These are phyloP conservation scores for Citrus trifoliata DNA, from an alignment of 345 rosid genomes.

Conservation along the genomic window DNA sequence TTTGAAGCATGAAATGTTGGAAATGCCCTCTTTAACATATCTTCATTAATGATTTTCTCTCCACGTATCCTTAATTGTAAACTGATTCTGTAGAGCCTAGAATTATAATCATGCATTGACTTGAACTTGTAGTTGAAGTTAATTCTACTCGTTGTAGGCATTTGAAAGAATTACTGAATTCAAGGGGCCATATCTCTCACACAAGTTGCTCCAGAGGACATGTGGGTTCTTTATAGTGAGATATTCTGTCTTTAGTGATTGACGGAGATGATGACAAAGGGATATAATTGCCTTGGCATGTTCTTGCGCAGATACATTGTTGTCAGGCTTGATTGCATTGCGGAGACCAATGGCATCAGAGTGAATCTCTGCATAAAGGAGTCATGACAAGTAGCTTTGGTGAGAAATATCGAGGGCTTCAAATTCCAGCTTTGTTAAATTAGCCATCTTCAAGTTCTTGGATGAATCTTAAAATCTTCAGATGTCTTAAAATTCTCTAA, in stretches of 20 bases:
- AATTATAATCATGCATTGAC: too few relatives aligned
- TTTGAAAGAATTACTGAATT: too few relatives aligned
- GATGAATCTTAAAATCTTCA: too few relatives aligned
- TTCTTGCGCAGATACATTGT: not conserved
- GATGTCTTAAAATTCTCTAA: too few relatives aligned
- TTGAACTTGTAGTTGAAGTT: too few relatives aligned
- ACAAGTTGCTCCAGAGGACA: not conserved
- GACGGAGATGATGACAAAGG: not conserved
- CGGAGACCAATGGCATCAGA: not conserved
- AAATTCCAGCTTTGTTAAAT: not conserved
- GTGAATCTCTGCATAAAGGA: not conserved
- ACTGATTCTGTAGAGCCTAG: not conserved
- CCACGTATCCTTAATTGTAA: too few relatives aligned
- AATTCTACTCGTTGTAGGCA: not conserved
- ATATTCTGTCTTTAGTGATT: not conserved
- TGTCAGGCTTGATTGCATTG: not conserved
- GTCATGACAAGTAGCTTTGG: not conserved
- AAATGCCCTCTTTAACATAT: too few relatives aligned
- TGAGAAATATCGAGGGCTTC: too few relatives aligned
- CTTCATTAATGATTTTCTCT: not conserved
- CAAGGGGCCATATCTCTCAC: not conserved
- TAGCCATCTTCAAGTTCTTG: not conserved
- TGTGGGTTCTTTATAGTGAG: not conserved
- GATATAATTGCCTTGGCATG: not conserved
- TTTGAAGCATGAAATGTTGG: not conserved